Base-by-base conservation (phyloP, 1,139 yeast genomes). In the Pichia inconspicua region DNA sequence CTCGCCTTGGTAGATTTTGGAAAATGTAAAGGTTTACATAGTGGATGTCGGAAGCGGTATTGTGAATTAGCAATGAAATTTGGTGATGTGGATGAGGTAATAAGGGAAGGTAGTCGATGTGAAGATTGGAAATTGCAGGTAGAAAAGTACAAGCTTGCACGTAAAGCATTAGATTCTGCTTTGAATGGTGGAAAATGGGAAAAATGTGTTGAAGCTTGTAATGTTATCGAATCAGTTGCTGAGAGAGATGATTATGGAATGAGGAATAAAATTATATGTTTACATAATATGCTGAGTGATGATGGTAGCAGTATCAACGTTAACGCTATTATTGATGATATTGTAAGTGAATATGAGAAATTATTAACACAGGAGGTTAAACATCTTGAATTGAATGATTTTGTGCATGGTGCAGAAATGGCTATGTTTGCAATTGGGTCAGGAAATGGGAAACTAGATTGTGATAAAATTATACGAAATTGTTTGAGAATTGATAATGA, bases 401-500 rank as follows among this genome's bases (percentile, higher is more conserved):
- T 47, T 43, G 55, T 53, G n/a, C 48, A 54, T 19, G 44, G 62
- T 15, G 58, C 55, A 38, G 54, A 58, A 45, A 44, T 65, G 17
- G 54, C 56, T 15, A 43, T 59, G 31, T 62, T 63, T 46, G 64
- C 45, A 12, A 25, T 44, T 12, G 48, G 45, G 19, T 12, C 14
- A 11, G 36, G 36, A 32, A 44, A 37, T 25, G 38, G 58, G 4
- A 50, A 48, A 28, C 53, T 50, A 12, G 39, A 48, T 8, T 45
- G 54, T 6, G 60, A 60, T 14, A 58, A 53, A 35, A 63, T 67
- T 42, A 54, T 77, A 36, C 60, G 65, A 14, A 62, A 64, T 41
- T 86, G 95, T 61, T 68, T 86, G 46, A 77, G 83, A 54, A 75
- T 75, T 43, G 86, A 87, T 62, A 84, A 85, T 58, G 95, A 84